Base-by-base conservation (phyloP, 768 basidiomycete species). In the Inosperma sp. region DNA sequence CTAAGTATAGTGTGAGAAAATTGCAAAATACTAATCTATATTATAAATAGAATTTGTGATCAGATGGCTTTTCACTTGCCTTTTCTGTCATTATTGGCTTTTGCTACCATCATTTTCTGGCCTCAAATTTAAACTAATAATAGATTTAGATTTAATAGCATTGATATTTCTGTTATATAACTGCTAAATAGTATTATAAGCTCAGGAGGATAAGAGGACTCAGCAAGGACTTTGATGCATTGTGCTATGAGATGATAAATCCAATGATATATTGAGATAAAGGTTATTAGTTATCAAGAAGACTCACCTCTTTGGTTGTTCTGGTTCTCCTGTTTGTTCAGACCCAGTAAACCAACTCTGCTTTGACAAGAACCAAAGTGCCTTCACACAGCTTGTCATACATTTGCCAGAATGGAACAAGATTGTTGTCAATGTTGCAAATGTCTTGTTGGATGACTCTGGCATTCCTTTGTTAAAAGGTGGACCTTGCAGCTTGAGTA, bases 281-380 rank as follows among this genome's bases (percentile, higher is more conserved):
- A 14, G n/a, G n/a, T 21, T 39, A n/a, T 7, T 7, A 7, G n/a
- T 39, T 39, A 17, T 8, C 16, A 7, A n/a, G n/a, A 7, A 8
- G 7, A 7, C 7, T 17, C 37, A n/a, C 21, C 12, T 22, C 17
- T 6, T 8, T 19, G 6, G 10, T 25, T 17, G 9, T 19, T 10
- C 42, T 25, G 21, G 21, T 29, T 8, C 22, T 25, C 7, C 12
- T 8, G 8, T 16, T 14, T 44, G 21, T 22, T 13, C 8, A 7
- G 6, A 23, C 42, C 33, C 48, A 49, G 13, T 19, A 21, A 10
- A 40, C 7, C 10, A 37, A 6, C 9, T 22, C 23, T 4, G 39
- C 23, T 4, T 51, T 48, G n/a, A 33, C 48, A 13, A 56, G 85
- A 83, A 12, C 85, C 84, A 54, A 85, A 84, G 59, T 88, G 82